Evolutionary conservation across 2,329 filamentous ascomycete species (phyloP).

Genomic region (Rachicladosporium sp.): DNA sequence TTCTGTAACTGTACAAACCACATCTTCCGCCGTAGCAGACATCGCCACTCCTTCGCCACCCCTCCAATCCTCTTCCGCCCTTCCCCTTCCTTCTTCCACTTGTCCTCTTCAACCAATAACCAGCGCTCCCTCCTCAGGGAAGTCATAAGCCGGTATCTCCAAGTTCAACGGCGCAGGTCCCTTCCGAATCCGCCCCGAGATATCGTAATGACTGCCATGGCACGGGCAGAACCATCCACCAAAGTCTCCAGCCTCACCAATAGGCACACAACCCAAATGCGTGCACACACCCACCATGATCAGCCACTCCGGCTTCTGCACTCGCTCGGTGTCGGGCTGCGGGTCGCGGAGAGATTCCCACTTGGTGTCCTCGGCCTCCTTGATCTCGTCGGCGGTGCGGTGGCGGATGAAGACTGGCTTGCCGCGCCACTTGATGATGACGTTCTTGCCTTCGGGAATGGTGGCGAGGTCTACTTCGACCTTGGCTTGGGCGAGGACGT

Average conservation of each 20-base stretch:
- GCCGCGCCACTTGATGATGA: conserved; percentile 99
- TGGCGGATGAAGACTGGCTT: conserved; percentile 99
- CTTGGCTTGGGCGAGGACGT: conserved; percentile 98
- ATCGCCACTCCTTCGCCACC: conserved; percentile 2
- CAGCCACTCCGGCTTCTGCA: conserved; percentile 97
- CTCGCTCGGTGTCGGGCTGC: conserved; percentile 79
- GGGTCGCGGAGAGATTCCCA: conserved; percentile 79
- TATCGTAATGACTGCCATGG: conserved; percentile 99
- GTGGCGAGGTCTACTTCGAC: conserved; percentile 87
- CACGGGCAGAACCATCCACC: conserved; percentile 99
- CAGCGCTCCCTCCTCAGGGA: conserved; percentile 78
- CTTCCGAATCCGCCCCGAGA: conserved; percentile 95
- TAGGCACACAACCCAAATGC: conserved; percentile 96
- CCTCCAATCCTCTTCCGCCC: conserved; percentile 1
- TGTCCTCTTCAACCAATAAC: conserved; percentile 65
- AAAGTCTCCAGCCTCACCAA: conserved; percentile 94
- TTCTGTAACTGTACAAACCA: conserved; percentile 7
- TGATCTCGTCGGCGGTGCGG: conserved; percentile 85
- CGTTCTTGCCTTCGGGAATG: conserved; percentile 99
- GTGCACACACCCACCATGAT: conserved; percentile 99
- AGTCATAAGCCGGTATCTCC: conserved; percentile 85
- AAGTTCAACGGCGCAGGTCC: conserved; percentile 95
- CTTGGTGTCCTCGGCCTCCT: conserved; percentile 83
- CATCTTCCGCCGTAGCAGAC: conserved; percentile 5
- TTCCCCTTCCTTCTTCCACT: neutral